These are phyloP conservation scores for Plasmodium fragile DNA, from an alignment of 169 alveolate genomes.

Conservation along the genomic window DNA sequence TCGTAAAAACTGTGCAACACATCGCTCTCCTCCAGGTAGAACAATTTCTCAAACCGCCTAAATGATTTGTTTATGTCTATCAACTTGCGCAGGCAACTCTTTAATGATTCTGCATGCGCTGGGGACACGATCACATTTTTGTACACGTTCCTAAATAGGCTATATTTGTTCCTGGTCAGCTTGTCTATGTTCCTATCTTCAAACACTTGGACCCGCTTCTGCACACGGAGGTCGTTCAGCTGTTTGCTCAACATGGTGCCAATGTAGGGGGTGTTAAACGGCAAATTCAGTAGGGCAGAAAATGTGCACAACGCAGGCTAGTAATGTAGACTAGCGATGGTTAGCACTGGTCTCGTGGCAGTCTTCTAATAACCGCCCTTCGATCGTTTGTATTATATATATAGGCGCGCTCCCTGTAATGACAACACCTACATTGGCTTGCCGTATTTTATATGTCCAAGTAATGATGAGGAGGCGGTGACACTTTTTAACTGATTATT, in stretches of 20 bases:
- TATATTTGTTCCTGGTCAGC: slow-evolving; percentile 58
- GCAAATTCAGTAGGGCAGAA: background rate
- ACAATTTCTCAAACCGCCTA: slow-evolving; percentile 12
- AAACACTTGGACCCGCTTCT: slow-evolving; percentile 53
- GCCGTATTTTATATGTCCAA: background rate
- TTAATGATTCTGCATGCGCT: slow-evolving; percentile 46
- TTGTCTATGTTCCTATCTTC: slow-evolving; percentile 52
- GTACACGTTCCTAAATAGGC: slow-evolving; percentile 28
- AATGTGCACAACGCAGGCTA: background rate
- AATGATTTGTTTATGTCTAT: slow-evolving; percentile 36
- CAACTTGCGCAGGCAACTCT: slow-evolving; percentile 22
- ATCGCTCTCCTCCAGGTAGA: slow-evolving; percentile 47
- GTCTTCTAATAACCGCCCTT: background rate
- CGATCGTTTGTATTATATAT: background rate
- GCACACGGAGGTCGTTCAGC: slow-evolving; percentile 31
- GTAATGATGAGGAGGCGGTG: background rate
- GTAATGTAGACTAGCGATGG: background rate
- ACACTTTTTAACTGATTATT: background rate
- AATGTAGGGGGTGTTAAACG: background rate
- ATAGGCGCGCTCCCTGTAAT: background rate
- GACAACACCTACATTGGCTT: background rate
- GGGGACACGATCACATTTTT: slow-evolving; percentile 31
- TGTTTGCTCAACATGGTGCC: slow-evolving; percentile 41
- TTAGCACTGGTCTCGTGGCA: background rate
- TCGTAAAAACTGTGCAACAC: background rate